A percentile compares a stretch with the other conserved stretches of the same genome.
phyloP scores from a whole-genome alignment of 257 asterid species.

The Handroanthus guayacan region DNA sequence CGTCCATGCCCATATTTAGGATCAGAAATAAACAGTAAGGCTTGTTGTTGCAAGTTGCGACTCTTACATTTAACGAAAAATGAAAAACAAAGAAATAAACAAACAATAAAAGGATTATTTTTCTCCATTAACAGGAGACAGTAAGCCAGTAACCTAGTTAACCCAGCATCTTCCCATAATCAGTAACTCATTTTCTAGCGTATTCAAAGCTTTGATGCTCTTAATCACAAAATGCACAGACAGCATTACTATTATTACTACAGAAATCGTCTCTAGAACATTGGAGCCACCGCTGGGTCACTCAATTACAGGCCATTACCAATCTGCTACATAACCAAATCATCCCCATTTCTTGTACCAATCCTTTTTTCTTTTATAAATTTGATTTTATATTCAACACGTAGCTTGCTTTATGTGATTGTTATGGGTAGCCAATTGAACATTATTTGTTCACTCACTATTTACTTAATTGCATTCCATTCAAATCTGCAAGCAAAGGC shows the following conservation, averaged over 20 bases:
- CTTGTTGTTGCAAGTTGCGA: conserved; percentile 2
- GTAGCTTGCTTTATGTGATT: neutral
- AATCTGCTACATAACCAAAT: too few species aligned
- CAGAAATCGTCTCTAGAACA: neutral
- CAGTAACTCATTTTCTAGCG: neutral
- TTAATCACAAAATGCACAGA: neutral
- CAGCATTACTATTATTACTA: neutral
- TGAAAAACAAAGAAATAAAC: neutral
- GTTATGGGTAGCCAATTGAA: neutral
- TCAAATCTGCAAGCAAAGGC: conserved; percentile 8
- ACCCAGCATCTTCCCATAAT: neutral
- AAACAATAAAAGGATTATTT: neutral
- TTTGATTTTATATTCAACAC: neutral
- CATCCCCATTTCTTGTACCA: neutral
- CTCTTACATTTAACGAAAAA: neutral
- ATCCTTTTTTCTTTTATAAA: neutral
- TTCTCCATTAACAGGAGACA: neutral
- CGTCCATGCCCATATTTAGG: too few species aligned
- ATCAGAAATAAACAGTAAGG: neutral
- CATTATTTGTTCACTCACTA: conserved; percentile 4
- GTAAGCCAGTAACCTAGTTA: neutral
- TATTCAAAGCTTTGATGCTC: neutral
- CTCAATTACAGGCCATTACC: too few species aligned
- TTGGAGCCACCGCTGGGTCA: neutral
- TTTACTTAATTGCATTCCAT: neutral